phyloP scores from a whole-genome alignment of 305 asterid genomes.

The Fraxinus velutina region DNA sequence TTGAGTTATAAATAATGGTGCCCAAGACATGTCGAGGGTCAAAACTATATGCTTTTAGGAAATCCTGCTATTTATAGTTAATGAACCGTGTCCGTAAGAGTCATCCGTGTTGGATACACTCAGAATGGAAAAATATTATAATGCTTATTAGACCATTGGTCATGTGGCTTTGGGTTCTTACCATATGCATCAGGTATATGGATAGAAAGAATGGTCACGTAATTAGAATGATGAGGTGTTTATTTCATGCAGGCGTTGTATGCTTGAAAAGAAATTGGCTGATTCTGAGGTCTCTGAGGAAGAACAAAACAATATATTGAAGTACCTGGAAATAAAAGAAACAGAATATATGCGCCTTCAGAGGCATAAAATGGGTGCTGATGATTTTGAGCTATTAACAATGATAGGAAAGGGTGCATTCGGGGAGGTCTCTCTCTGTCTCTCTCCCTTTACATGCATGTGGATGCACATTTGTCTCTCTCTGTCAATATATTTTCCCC shows the following conservation, averaged over 20 bases:
- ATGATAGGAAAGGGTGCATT: conserved; percentile 94
- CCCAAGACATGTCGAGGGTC: background rate
- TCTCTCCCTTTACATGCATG: background rate
- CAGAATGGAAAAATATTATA: background rate
- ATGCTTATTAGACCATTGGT: background rate
- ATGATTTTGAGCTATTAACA: conserved; percentile 78
- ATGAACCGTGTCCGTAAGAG: background rate
- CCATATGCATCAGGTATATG: background rate
- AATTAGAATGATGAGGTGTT: conserved; percentile 2
- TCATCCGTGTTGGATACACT: background rate
- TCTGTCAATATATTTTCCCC: background rate
- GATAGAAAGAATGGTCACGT: background rate
- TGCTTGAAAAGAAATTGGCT: conserved; percentile 73
- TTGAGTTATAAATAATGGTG: background rate
- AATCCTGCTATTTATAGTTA: background rate
- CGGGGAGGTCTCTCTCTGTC: conserved; percentile 63
- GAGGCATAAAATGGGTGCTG: conserved; percentile 89
- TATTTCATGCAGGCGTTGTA: conserved; percentile 46
- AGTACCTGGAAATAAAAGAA: conserved; percentile 76
- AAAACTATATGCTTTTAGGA: background rate
- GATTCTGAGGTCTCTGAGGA: conserved; percentile 84
- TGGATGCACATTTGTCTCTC: background rate
- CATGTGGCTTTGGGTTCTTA: background rate
- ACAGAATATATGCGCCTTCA: conserved; percentile 87
- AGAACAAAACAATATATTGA: conserved; percentile 67